Evolutionary conservation across 2,329 filamentous ascomycete species (phyloP).

Genomic region (Dendryphion nanum): DNA sequence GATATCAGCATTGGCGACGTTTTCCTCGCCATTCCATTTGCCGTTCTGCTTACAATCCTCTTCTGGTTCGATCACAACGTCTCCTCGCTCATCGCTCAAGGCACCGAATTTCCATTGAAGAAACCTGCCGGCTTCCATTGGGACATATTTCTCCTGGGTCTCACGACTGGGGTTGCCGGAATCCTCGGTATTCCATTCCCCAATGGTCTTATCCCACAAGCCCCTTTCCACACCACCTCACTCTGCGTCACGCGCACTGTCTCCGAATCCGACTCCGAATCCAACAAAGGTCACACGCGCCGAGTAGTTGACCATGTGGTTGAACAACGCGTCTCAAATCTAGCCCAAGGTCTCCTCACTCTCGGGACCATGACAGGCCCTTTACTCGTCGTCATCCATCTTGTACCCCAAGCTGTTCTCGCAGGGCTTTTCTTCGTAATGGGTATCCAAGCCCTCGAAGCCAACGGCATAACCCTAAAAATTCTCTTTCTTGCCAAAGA

Average conservation of each 20-base stretch:
- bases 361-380: slow-evolving; percentile 59
- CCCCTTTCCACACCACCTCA: slow-evolving; percentile 59
- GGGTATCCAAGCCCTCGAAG: slow-evolving; percentile 52
- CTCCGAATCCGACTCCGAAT: slow-evolving; percentile 40
- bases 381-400: slow-evolving; percentile 52
- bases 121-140: slow-evolving; percentile 62
- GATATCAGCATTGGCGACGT: slow-evolving; percentile 69
- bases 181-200: slow-evolving; percentile 58
- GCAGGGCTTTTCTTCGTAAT: slow-evolving; percentile 60
- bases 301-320: slow-evolving; percentile 50
- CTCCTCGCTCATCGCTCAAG: slow-evolving; percentile 57
- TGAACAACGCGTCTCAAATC: slow-evolving; percentile 57
- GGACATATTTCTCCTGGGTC: slow-evolving; percentile 59
- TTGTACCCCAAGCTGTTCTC: slow-evolving; percentile 55
- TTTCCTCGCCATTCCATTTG: slow-evolving; percentile 86
- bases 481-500: slow-evolving; percentile 51
- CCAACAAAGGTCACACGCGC: slow-evolving; percentile 42
- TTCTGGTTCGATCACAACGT: slow-evolving; percentile 89
- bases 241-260: slow-evolving; percentile 44
- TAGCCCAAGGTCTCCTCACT: slow-evolving; percentile 54
- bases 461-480: slow-evolving; percentile 55
- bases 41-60: slow-evolving; percentile 74
- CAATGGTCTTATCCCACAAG: slow-evolving; percentile 60
- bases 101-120: slow-evolving; percentile 54
- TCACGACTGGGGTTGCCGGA: slow-evolving; percentile 55